Evolutionary conservation across 2,329 filamentous ascomycete genomes (phyloP).

Genomic region (Penicillium sp.): DNA sequence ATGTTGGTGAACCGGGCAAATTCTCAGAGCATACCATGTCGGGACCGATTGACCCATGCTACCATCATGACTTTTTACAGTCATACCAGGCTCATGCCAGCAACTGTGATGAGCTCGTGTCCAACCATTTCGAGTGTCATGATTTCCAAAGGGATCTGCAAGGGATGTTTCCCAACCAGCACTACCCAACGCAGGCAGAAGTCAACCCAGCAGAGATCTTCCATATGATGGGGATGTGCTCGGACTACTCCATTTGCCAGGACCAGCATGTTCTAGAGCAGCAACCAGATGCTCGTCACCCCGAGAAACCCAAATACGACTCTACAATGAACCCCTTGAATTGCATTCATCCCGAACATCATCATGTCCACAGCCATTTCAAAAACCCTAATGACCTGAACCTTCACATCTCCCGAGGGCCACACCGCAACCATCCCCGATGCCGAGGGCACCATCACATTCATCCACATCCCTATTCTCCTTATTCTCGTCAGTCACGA

Average conservation of each 20-base stretch:
- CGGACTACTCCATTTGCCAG: slow-evolving; percentile 27
- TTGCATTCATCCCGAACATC: slow-evolving; percentile 35
- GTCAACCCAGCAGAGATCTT: slow-evolving; percentile 35
- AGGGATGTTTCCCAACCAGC: slow-evolving; percentile 19
- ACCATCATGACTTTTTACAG: slow-evolving; percentile 23
- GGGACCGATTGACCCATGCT: slow-evolving; percentile 15
- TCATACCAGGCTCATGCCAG: slow-evolving; percentile 22
- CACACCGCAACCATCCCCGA: slow-evolving; percentile 33
- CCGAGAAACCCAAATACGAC: slow-evolving; percentile 23
- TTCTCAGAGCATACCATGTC: slow-evolving; percentile 15
- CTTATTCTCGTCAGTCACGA: slow-evolving; percentile 34
- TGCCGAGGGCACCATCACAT: slow-evolving; percentile 31
- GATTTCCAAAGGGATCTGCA: slow-evolving; percentile 29
- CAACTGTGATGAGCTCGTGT: slow-evolving; percentile 22
- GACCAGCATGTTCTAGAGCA: slow-evolving; percentile 24
- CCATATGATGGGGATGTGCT: slow-evolving; percentile 34
- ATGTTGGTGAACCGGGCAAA: slow-evolving; percentile 20
- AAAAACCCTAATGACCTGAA: slow-evolving; percentile 27
- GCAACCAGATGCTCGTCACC: slow-evolving; percentile 7
- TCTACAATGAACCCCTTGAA: slow-evolving; percentile 21
- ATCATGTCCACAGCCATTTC: slow-evolving; percentile 26
- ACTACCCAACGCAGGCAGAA: slow-evolving; percentile 25
- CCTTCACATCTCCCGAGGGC: slow-evolving; percentile 21
- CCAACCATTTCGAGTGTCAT: slow-evolving; percentile 29
- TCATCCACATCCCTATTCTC: slow-evolving; percentile 33